Evolutionary conservation across 345 rosid species (phyloP).

Genomic region (Streptanthus diversifolius): DNA sequence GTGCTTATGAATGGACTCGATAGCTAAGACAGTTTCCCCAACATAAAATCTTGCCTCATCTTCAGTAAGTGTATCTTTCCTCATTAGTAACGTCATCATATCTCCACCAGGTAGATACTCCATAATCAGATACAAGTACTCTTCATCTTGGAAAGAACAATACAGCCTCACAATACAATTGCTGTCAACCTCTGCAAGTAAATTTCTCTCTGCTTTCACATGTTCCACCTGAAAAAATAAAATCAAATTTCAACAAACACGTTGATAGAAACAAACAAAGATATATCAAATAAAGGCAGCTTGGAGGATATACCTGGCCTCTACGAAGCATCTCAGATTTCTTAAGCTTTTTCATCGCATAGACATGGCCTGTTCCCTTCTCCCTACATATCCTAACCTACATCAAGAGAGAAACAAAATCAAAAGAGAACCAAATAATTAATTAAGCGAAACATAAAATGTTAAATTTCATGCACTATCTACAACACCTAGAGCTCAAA

Average conservation of each 20-base stretch:
- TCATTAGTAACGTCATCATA: constrained; percentile 99
- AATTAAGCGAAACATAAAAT: background rate
- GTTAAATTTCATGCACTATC: background rate
- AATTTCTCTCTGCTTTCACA: constrained; percentile 97
- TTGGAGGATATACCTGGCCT: constrained; percentile 63
- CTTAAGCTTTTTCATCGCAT: constrained; percentile 95
- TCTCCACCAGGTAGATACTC: constrained; percentile 99
- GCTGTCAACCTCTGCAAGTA: constrained; percentile 98
- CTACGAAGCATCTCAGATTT: constrained; percentile 98
- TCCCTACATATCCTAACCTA: constrained; percentile 93
- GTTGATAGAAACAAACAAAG: background rate
- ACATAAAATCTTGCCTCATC: constrained; percentile 96
- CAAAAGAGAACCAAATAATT: background rate
- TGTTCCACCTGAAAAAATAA: constrained; percentile 71
- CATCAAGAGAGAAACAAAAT: background rate
- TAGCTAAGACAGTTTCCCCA: constrained; percentile 93
- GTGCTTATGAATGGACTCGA: constrained; percentile 95
- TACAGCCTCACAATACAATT: constrained; percentile 91
- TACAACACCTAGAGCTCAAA: background rate
- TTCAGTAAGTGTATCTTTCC: constrained; percentile 92
- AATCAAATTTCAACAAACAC: constrained; percentile 23
- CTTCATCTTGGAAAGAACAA: constrained; percentile 98
- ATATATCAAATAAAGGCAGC: background rate
- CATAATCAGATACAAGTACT: constrained; percentile 87
- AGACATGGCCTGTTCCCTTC: constrained; percentile 78